Evolutionary conservation across 345 rosid species (phyloP).

Genomic region (rapeseed (Brassica napus)): Da-Ae NC_063434.1:5821001-5821500

Average conservation of each 20-base stretch:
- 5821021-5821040: slow-evolving; percentile 56
- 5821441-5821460: slow-evolving; percentile 49
- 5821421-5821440: slow-evolving; percentile 34
- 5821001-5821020: slow-evolving; percentile 52
- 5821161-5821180: slow-evolving; percentile 44
- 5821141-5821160: slow-evolving; percentile 4
- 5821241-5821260: slow-evolving; percentile 46
- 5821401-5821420: slow-evolving; percentile 45
- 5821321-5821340: slow-evolving; percentile 49
- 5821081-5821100: slow-evolving; percentile 29
- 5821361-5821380: slow-evolving; percentile 37
- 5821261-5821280: slow-evolving; percentile 48
- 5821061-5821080: slow-evolving; percentile 37
- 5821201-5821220: slow-evolving; percentile 49
- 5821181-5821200: slow-evolving; percentile 50
- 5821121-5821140: not conserved
- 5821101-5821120: not conserved
- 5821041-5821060: slow-evolving; percentile 52
- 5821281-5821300: slow-evolving; percentile 53
- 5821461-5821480: slow-evolving; percentile 45
- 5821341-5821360: slow-evolving; percentile 38
- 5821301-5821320: slow-evolving; percentile 44
- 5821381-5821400: slow-evolving; percentile 52
- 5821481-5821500: slow-evolving; percentile 58
- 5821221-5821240: slow-evolving; percentile 50